Evolutionary conservation across 495 filamentous ascomycete genomes (phyloP).

Genomic region (Xylaria sp.): DNA sequence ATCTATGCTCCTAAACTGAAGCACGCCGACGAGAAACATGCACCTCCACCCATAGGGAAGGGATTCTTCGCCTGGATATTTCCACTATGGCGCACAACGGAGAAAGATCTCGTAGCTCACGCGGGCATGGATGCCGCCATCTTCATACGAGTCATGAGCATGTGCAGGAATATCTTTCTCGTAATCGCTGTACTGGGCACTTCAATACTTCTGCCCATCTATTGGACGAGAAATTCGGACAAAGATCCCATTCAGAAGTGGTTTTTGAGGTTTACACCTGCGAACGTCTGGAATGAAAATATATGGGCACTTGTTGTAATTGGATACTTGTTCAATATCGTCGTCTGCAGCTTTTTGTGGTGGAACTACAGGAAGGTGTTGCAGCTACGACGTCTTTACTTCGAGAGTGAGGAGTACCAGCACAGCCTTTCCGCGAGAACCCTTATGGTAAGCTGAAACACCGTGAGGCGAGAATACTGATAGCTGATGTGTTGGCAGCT

Average conservation of each 20-base stretch:
- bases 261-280: slow-evolving; percentile 60
- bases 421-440: slow-evolving; percentile 87
- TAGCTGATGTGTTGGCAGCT: slow-evolving; percentile 58
- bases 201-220: slow-evolving; percentile 82
- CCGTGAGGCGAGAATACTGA: not conserved
- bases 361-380: slow-evolving; percentile 81
- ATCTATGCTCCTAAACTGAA: slow-evolving; percentile 96
- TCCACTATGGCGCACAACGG: slow-evolving; percentile 77
- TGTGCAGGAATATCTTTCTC: slow-evolving; percentile 92
- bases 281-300: slow-evolving; percentile 60
- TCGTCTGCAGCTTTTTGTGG: slow-evolving; percentile 85
- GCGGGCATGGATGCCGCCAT: slow-evolving; percentile 90
- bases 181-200: slow-evolving; percentile 76
- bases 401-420: slow-evolving; percentile 88
- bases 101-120: slow-evolving; percentile 75
- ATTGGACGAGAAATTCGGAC: slow-evolving; percentile 60
- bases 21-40: slow-evolving; percentile 88
- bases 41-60: slow-evolving; percentile 88
- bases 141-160: slow-evolving; percentile 85
- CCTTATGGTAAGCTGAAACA: slow-evolving; percentile 68
- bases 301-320: slow-evolving; percentile 85
- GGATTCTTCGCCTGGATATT: slow-evolving; percentile 84
- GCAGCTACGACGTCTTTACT: slow-evolving; percentile 75
- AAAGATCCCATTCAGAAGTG: slow-evolving; percentile 55
- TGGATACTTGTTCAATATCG: slow-evolving; percentile 78